Evolutionary conservation across 176 grass and related monocot genomes (phyloP), one percentile per base, ranked within the genome.

Genomic region (Microstegium vimineum): DNA sequence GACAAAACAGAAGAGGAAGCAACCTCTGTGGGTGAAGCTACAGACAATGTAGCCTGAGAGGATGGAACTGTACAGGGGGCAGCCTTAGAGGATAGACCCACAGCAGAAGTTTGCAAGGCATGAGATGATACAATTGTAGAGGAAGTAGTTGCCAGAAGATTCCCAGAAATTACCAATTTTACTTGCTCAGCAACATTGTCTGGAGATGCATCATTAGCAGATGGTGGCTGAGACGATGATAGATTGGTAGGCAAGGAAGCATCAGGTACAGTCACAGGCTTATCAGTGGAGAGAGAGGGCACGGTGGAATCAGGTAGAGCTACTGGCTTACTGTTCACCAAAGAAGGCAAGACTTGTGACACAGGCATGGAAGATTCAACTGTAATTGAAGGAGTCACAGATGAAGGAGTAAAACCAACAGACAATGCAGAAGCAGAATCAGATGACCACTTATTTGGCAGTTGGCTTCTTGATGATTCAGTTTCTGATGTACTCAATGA

Each of bases 401-500:
- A 69, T 72, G 88, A 67, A 52, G 85, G 69, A 79, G 62, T 85
- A 47, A 87, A 69, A 68, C 84, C 82, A 33, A 90, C 20, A 72
- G 91, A 82, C 45, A 89, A 51, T 40, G 81, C 2, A 49, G 75
- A 52, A 92, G 83, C 62, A 43, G 84, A 83, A 73, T 54, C 30
- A 20, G 80, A 62, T 81, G 77, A 47, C 56, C 66, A 27, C 71
- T 87, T 92, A 89, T 86, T 89, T 77, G 85, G 83, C 23, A 87
- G 63, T 73, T 86, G 78, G 71, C 78, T 94, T 34, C 66, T 57
- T 70, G 79, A 82, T 82, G 85, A 83, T 62, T 97, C 94, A 82
- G 47, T 64, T 85, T 61, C 11, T 62, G 73, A 85, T 63, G 74
- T 51, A 85, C 80, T 75, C n/a, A 82, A 84, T 85, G 81, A 90